Evolutionary conservation across 768 basidiomycete species (phyloP), one percentile per base, ranked within the genome.

Genomic region (Amanita rubescens): DNA sequence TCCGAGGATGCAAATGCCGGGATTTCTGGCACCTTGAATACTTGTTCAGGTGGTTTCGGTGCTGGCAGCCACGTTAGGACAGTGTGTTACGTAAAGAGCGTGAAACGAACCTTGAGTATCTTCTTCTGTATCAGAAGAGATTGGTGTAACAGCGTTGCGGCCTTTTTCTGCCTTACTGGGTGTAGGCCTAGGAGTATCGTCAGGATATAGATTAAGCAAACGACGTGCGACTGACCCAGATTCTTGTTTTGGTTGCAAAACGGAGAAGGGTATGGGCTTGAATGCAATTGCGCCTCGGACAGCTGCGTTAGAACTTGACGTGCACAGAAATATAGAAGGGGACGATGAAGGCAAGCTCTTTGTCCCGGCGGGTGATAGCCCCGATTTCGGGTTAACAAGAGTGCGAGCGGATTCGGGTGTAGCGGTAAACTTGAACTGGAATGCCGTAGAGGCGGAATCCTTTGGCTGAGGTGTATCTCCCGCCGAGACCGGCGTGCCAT

Each of bases 71-170:
- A 22, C 14, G 22, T 37, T 34, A 49, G 17, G n/a, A n/a, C n/a
- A 20, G 10, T 20, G 41, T 42, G 10, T 11, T 20, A 5, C 5
- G 20, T 7, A n/a, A 15, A 33, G 15, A 14, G 17, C 8, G 46
- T n/a, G 32, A 33, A 32, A 14, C 32, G 15, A 33, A 70, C 72
- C 67, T 68, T 72, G 69, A 3, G 71, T 70, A 43, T 72, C 72
- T 20, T 71, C 71, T 54, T 75, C 71, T 19, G 71, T 71, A 15
- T 72, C 70, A 22, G 71, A 71, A 7, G 70, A 69, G 37, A 48
- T 46, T 3, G 56, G 55, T 9, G 62, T 55, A 32, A 55, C 30
- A 32, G 48, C 38, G 37, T 24, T 41, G 20, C 7, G 17, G 24
- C 17, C 45, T 17, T 43, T 45, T 47, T 11, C 54, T 53, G 7